Percentiles rank a stretch among this genome's conserved stretches.
Evolutionary conservation across 768 basidiomycete species (phyloP).

Genomic region (Chiua virens): DNA sequence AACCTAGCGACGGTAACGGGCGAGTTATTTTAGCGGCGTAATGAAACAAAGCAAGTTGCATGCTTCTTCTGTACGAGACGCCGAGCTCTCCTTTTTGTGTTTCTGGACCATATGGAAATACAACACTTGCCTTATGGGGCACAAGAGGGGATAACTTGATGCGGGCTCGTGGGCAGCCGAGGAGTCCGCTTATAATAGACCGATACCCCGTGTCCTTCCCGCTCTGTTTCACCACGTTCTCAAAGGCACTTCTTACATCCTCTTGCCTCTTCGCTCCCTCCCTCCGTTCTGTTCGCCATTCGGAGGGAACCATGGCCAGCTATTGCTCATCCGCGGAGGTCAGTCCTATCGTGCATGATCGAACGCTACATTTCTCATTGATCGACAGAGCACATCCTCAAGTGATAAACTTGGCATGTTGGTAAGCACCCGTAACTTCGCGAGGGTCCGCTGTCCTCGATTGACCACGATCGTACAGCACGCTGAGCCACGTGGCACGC

Average conservation of each 20-base stretch:
- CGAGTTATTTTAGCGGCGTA: slow-evolving; percentile 15
- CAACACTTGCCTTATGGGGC: slow-evolving; percentile 33
- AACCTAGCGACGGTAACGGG: neutral
- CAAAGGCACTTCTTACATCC: neutral
- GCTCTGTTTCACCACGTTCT: slow-evolving; percentile 3
- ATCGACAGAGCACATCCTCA: slow-evolving; percentile 23
- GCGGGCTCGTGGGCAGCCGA: slow-evolving; percentile 5
- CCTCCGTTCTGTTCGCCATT: neutral
- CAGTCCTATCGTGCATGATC: neutral
- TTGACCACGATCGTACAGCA: slow-evolving; percentile 18
- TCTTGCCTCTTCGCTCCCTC: neutral
- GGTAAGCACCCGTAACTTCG: slow-evolving; percentile 8
- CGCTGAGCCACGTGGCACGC: slow-evolving; percentile 44
- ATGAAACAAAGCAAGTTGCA: slow-evolving; percentile 11
- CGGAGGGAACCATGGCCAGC: slow-evolving; percentile 21
- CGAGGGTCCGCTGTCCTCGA: neutral
- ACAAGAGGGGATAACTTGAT: slow-evolving; percentile 19
- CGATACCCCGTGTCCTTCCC: slow-evolving; percentile 8
- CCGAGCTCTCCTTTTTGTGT: slow-evolving; percentile 26
- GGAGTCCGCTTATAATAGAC: slow-evolving; percentile 5
- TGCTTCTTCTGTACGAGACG: slow-evolving; percentile 9
- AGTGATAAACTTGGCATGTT: slow-evolving; percentile 14
- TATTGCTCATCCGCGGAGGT: slow-evolving; percentile 32
- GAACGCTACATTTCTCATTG: slow-evolving; percentile 5
- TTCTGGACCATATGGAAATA: slow-evolving; percentile 18